Conservation (phyloP, 345 rosid species). For the Eucalyptus curtisii region DNA sequence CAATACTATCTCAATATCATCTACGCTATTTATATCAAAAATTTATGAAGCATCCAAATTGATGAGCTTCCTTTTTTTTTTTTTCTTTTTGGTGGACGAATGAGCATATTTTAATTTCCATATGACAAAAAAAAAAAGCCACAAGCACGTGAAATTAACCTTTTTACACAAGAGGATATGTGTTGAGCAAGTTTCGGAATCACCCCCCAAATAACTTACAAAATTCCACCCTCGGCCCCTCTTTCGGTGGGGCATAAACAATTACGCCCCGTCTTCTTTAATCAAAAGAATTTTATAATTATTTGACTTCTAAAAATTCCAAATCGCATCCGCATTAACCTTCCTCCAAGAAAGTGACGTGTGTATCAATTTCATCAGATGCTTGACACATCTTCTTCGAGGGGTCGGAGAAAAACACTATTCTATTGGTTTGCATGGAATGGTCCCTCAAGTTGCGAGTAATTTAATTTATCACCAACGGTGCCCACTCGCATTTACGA, state of each 20-base stretch:
- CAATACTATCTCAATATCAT: not conserved
- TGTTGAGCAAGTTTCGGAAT: not conserved
- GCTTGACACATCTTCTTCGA: not conserved
- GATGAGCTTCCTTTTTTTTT: not conserved
- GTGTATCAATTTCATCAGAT: not conserved
- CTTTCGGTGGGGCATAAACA: not conserved
- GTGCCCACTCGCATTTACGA: not conserved
- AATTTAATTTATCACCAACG: not conserved
- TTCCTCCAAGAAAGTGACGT: not conserved
- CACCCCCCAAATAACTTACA: not conserved
- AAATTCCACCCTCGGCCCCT: not conserved
- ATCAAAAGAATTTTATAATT: not conserved
- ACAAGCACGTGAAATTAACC: not conserved
- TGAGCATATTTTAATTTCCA: not conserved
- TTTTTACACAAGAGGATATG: not conserved
- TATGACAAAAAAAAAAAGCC: not conserved
- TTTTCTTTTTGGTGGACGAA: fast-evolving
- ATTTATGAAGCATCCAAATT: not conserved
- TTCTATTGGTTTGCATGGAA: not conserved
- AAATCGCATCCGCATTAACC: not conserved
- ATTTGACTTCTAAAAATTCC: not conserved
- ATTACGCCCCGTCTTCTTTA: not conserved
- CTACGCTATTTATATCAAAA: not conserved
- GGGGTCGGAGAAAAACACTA: not conserved
- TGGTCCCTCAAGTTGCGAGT: not conserved